phyloP scores from a whole-genome alignment of 257 asterid genomes.

The Oldenlandia corymbosa region DNA sequence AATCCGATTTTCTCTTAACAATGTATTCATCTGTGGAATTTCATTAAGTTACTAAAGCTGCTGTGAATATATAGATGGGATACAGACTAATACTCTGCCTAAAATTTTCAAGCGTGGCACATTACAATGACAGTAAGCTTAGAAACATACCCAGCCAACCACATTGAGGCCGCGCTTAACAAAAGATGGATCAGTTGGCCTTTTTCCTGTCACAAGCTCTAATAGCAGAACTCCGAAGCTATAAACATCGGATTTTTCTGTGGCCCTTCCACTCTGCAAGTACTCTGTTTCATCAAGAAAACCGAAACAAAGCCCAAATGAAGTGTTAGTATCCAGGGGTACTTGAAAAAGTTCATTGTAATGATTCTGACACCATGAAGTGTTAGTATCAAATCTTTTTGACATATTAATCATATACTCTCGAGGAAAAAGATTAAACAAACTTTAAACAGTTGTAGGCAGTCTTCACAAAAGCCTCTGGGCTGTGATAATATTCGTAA shows the following conservation, averaged over 20 bases:
- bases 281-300: conserved; percentile 47
- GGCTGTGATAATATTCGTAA: too few species aligned
- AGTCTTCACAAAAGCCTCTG: too few species aligned
- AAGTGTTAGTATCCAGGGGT: too few species aligned
- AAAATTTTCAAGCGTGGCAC: too few species aligned
- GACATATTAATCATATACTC: too few species aligned
- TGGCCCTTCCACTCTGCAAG: conserved; percentile 93
- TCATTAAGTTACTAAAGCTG: not conserved
- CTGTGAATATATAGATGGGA: not conserved
- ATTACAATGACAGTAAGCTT: too few species aligned
- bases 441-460: too few species aligned
- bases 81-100: too few species aligned
- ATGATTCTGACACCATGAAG: too few species aligned
- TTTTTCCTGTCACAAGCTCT: conserved; percentile 86
- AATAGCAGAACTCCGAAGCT: conserved; percentile 91
- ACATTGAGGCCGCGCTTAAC: conserved; percentile 75
- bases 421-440: too few species aligned
- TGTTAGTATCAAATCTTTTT: too few species aligned
- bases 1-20: conserved; percentile 54
- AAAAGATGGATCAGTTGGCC: conserved; percentile 89
- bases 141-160: conserved; percentile 81
- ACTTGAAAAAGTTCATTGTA: too few species aligned
- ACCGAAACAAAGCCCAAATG: not conserved
- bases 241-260: conserved; percentile 83
- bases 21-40: conserved; percentile 60